Conservation (phyloP, 352 stramenopile genomes). For the Pseudoperonospora humuli region DNA sequence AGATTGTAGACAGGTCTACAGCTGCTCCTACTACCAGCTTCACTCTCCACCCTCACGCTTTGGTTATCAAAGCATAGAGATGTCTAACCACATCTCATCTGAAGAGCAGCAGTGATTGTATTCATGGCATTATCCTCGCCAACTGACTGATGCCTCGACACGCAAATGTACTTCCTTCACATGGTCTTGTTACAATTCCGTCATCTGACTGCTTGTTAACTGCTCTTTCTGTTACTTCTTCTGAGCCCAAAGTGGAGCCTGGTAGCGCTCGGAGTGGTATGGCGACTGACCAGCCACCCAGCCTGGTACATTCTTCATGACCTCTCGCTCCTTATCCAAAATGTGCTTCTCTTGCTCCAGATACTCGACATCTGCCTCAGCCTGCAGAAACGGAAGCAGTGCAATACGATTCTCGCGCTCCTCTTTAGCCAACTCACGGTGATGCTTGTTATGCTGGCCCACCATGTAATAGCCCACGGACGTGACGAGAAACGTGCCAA, state of each 20-base stretch:
- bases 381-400: constrained; percentile 92
- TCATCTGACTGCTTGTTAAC: constrained; percentile 1
- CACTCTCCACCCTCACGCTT: not conserved
- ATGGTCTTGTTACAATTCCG: constrained; percentile 21
- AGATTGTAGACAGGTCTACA: constrained; percentile 5
- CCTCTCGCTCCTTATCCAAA: constrained; percentile 86
- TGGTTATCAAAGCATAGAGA: constrained; percentile 12
- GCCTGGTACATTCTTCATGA: constrained; percentile 93
- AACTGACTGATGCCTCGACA: constrained; percentile 5
- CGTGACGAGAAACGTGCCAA: constrained; percentile 61
- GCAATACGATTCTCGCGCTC: constrained; percentile 90
- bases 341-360: constrained; percentile 82
- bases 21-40: not conserved
- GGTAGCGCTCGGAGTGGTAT: constrained; percentile 86
- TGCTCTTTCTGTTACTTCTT: constrained; percentile 41
- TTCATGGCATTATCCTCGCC: constrained; percentile 18
- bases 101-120: constrained; percentile 9
- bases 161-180: constrained; percentile 16
- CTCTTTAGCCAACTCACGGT: constrained; percentile 59
- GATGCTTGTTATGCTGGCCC: constrained; percentile 69
- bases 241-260: constrained; percentile 67
- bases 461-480: constrained; percentile 71
- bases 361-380: constrained; percentile 91
- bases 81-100: constrained; percentile 7
- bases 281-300: constrained; percentile 85